Base-by-base conservation (phyloP, 495 filamentous ascomycete genomes). In the Daldinia vernicosa region DNA sequence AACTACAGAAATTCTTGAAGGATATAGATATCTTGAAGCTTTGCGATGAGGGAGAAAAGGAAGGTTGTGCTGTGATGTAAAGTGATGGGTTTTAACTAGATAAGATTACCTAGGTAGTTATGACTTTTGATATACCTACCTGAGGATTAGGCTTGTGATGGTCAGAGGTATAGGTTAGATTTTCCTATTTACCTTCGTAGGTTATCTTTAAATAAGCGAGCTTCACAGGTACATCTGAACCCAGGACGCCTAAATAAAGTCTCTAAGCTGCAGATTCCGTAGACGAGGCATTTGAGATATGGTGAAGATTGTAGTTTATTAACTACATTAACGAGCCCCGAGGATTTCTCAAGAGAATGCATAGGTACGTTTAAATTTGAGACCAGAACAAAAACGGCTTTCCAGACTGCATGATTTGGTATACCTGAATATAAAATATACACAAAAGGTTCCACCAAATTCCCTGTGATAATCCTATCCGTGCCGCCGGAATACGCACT, bases 401-500 rank as follows among this genome's bases (percentile, higher is more conserved):
- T 56, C 19, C 24, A 57, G 15, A 37, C 53, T 9, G 27, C 14
- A 6, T 17, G 22, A 33, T 19, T 45, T 15, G 30, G 14, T 45
- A 45, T 33, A 37, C 39, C 19, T 4, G 45, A 63, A 63, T 39
- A 40, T 52, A 9, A 47, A 67, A 40, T 65, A 52, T 33, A 65
- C 55, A 55, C 27, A 40, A 33, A 26, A 45, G 26, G 26, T 15
- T 53, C 59, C 60, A 51, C 17, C 28, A 47, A 12, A 3, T 47
- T 51, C 57, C 19, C 27, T 24, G 27, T 22, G 24, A 60, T 4
- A 37, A 33, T 53, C 28, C 22, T 26, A 55, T 60, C 28, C 28
- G 45, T 32, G 19, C 6, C 4, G 9, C 11, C 32, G 55, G 52
- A 51, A 32, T 30, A 51, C 19, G 69, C 69, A 66, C 52, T 67